These are phyloP conservation scores for Diaporthe ilicicola DNA, from an alignment of 2,329 filamentous ascomycete genomes.

Conservation along the genomic window DNA sequence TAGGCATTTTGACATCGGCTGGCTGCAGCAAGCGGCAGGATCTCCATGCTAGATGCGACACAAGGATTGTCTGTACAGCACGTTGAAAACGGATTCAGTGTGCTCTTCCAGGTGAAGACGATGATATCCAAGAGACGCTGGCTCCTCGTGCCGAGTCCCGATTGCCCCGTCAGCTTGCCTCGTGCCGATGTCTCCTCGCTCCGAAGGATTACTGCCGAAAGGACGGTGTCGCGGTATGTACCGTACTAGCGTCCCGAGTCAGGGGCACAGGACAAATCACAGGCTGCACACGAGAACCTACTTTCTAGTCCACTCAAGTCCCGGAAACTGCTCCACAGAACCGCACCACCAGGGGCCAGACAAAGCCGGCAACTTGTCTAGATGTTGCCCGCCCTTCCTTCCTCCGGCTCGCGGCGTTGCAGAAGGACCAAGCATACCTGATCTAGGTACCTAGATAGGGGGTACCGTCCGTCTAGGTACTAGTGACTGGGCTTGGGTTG, in stretches of 20 bases:
- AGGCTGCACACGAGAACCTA: neutral
- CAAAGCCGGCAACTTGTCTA: neutral
- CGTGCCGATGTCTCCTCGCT: conserved; percentile 17
- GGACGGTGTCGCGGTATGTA: neutral
- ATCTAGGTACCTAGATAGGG: neutral
- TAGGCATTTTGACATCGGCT: neutral
- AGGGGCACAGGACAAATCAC: conserved; percentile 28
- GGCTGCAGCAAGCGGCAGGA: neutral
- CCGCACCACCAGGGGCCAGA: neutral
- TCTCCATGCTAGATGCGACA: neutral
- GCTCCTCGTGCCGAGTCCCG: conserved; percentile 16
- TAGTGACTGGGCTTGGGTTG: neutral
- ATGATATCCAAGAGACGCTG: neutral
- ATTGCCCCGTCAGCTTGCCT: neutral
- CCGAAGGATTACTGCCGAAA: conserved; percentile 17
- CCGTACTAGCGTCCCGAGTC: conserved; percentile 23
- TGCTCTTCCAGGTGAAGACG: neutral
- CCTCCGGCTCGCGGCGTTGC: neutral
- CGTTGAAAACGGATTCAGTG: neutral
- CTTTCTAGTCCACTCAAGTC: neutral
- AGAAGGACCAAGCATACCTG: neutral
- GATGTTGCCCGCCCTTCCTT: neutral
- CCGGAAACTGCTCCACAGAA: neutral
- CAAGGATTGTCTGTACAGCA: neutral
- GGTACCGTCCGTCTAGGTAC: neutral